Evolutionary conservation across 805 yeast genomes (phyloP), one percentile per base, ranked within the genome.

Genomic region (Nakazawaea wyomingensis): DNA sequence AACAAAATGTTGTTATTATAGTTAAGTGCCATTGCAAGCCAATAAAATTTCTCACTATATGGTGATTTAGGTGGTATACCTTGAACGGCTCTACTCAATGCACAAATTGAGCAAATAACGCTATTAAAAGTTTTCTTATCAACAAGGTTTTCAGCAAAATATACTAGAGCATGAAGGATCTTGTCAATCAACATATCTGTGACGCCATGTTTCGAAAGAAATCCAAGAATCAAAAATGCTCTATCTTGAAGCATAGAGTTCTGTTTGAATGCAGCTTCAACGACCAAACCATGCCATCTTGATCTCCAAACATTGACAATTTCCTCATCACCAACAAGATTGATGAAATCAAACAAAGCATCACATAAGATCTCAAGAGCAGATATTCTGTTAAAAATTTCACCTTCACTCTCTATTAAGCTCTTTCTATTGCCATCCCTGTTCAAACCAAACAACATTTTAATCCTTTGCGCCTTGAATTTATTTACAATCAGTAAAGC

Each of bases 221-320:
- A 76, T 31, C 96, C 93, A 14, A 85, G 68, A 5, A 85, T 73
- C 48, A 85, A 64, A 48, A 82, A 64, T 0, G 89, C 85, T 43
- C 91, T 68, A 4, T 78, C 75, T 51, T 84, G 85, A 39, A 85
- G 68, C 29, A 80, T 72, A 0, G 86, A 76, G 20, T 70, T 68
- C 3, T 67, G 60, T 36, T 66, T 64, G 53, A 80, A 79, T 0
- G 85, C 80, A 16, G 85, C 73, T 49, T 78, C 81, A 47, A 80
- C 66, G 4, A 82, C 74, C 50, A 75, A 72, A 29, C 82, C 70
- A 47, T 76, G 73, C 84, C 88, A 85, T 47, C 81, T 72, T 5
- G 78, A 64, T 49, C 76, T 68, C 82, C 88, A 83, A 26, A 72
- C 65, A 7, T 70, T 64, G 33, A 71, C 66, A 37, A 73, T 76